Base-by-base conservation (phyloP, 495 filamentous ascomycete species). In the Trichoderma parareesei region DNA sequence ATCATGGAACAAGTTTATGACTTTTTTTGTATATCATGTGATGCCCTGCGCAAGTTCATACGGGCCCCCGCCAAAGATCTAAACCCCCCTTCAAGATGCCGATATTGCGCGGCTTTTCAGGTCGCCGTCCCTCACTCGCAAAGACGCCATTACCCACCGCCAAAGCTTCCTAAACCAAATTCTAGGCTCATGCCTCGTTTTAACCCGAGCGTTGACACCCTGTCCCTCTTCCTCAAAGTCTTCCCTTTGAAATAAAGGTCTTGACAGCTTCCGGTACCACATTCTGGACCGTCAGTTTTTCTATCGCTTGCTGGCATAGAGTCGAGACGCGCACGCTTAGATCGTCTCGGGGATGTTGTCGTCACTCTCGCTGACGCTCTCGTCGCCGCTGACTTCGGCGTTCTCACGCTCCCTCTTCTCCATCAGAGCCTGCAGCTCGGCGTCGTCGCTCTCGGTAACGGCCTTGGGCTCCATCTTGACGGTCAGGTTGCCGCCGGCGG, bases 381-480 rank as follows among this genome's bases (percentile, higher is more conserved):
- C 95, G 73, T 98, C 94, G 60, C 94, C 94, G 72, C 91, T 95
- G 65, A 98, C 90, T 76, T 97, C 90, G 75, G 88, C 88, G 79
- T 98, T 98, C 85, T 98, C 94, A 67, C 93, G 88, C 82, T 96
- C 94, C 67, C 92, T 87, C 87, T 97, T 98, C 81, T 98, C 94
- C 94, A 98, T 98, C 65, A 98, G 82, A 57, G 93, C 95, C 76
- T 96, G 90, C 69, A 98, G 80, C 73, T 96, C 92, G 35, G 93
- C 94, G 77, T 98, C 94, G 73, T 98, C 94, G 70, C 91, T 93
- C 84, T 98, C 94, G 5, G 93, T 98, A 65, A 98, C 95, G 16
- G 94, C 94, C 86, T 98, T 98, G 49, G 94, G 94, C 67, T 91
- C 93, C 95, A 98, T 98, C 82, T 90, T 93, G 63, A 95, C 88